Conservation (phyloP, 495 filamentous ascomycete genomes). For the Neurospora tetrasperma region DNA sequence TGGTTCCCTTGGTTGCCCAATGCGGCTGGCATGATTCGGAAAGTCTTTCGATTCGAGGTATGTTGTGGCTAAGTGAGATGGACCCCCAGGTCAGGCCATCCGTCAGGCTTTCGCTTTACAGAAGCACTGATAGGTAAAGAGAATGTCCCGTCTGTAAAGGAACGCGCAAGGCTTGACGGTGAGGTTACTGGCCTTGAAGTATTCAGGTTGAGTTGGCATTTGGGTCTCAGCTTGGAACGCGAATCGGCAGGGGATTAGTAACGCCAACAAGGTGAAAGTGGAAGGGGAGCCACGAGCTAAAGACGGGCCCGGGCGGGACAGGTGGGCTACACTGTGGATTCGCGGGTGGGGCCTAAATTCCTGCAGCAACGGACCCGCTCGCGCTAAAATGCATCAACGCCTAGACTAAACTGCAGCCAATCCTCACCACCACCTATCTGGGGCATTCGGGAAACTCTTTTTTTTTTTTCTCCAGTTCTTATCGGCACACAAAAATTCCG, state of each 20-base stretch:
- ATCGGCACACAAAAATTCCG: neutral
- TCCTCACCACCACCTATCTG: constrained; percentile 3
- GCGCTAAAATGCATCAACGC: constrained; percentile 13
- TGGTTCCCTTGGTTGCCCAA: neutral
- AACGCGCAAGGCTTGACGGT: neutral
- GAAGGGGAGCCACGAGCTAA: constrained; percentile 8
- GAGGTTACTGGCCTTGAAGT: neutral
- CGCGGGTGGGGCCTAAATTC: neutral
- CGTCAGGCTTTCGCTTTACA: neutral
- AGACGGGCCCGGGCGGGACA: neutral
- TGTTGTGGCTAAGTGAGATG: neutral
- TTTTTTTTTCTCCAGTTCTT: neutral
- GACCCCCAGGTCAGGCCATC: neutral
- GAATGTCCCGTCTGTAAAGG: neutral
- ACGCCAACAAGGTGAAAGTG: neutral
- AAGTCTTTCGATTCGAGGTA: neutral
- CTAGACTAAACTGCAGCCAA: constrained; percentile 5
- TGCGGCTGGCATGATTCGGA: neutral
- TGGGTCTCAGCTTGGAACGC: neutral
- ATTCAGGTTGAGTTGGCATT: neutral
- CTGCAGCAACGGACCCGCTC: neutral
- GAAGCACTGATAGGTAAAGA: neutral
- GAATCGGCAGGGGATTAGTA: neutral
- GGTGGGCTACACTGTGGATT: neutral
- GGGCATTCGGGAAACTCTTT: constrained; percentile 1